Conservation (phyloP, 345 rosid genomes). For the Eucalyptus coolabah region DNA sequence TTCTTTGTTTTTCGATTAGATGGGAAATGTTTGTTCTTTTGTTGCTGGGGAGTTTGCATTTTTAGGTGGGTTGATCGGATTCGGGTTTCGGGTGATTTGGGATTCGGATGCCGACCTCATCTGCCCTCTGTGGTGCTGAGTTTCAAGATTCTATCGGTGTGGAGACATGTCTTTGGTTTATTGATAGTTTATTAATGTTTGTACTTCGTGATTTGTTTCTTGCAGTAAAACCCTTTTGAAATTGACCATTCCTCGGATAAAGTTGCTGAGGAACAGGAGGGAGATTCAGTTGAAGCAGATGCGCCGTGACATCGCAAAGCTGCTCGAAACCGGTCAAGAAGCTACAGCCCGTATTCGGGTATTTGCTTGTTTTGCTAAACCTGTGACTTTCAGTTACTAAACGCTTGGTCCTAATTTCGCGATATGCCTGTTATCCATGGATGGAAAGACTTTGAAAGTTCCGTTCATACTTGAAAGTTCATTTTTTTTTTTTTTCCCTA, state of each 20-base stretch:
- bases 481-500: not conserved
- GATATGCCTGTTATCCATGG: not conserved
- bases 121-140: not conserved
- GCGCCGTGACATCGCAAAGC: conserved; percentile 92
- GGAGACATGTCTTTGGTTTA: not conserved
- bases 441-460: not conserved
- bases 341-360: conserved; percentile 98
- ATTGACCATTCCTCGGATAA: conserved; percentile 71
- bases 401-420: not conserved
- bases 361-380: not conserved
- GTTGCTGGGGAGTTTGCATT: not conserved
- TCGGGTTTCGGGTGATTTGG: not conserved
- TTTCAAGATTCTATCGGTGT: not conserved
- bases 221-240: conserved; percentile 86
- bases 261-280: conserved; percentile 82
- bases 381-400: not conserved
- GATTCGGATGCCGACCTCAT: not conserved
- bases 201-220: not conserved
- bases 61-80: not conserved
- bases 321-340: conserved; percentile 97
- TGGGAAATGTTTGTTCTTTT: not conserved
- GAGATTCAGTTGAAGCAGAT: conserved; percentile 85
- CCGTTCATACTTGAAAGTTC: not conserved
- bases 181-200: not conserved
- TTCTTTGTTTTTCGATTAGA: not conserved